Evolutionary conservation across 768 basidiomycete genomes (phyloP).

Genomic region (Tulasnella sp.): DNA sequence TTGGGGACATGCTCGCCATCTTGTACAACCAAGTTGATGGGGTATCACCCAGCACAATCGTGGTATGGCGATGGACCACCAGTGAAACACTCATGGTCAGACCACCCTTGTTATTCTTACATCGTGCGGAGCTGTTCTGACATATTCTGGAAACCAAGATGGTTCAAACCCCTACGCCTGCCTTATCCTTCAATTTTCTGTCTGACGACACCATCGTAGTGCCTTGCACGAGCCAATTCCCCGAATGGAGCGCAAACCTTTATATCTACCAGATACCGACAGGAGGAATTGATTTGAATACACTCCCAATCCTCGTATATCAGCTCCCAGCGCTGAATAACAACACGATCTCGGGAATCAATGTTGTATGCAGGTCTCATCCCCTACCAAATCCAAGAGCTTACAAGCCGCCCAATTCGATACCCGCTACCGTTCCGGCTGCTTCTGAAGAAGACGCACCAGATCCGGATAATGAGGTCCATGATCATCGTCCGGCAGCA

Average conservation of each 20-base stretch:
- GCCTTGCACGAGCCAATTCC: neutral
- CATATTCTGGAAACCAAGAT: neutral
- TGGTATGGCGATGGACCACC: conserved; percentile 12
- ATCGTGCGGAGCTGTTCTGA: neutral
- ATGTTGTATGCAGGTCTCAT: conserved; percentile 6
- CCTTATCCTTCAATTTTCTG: conserved; percentile 8
- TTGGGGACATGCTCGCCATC: conserved; percentile 9
- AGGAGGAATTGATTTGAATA: neutral
- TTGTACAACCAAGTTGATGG: conserved; percentile 4
- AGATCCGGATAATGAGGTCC: neutral
- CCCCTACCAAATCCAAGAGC: conserved; percentile 3
- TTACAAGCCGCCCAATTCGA: conserved; percentile 1
- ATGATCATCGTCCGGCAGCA: neutral
- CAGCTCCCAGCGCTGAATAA: conserved; percentile 3
- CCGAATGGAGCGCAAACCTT: neutral
- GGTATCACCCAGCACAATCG: neutral
- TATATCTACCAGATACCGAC: conserved; percentile 4
- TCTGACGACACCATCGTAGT: conserved; percentile 12
- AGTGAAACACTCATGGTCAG: conserved; percentile 7
- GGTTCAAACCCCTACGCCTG: neutral
- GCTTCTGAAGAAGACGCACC: neutral
- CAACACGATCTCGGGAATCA: neutral
- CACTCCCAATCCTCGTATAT: neutral
- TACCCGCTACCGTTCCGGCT: neutral
- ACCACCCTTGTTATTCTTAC: no score